These are phyloP conservation scores for Penicillium sp. DNA, from an alignment of 2,329 filamentous ascomycete species.

Conservation along the genomic window DNA sequence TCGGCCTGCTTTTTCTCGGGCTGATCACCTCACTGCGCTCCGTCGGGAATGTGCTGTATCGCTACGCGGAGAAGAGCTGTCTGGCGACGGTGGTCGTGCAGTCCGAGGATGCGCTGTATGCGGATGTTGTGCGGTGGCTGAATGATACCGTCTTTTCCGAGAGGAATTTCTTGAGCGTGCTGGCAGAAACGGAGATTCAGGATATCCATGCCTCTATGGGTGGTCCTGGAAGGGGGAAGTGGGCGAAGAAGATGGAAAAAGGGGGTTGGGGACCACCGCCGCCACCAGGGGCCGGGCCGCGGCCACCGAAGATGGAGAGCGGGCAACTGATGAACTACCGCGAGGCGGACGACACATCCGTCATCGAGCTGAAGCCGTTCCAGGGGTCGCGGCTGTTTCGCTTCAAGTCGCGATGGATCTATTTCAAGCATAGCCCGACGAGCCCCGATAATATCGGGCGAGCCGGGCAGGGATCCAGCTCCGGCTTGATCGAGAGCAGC, in stretches of 20 bases:
- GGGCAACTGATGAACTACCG: not conserved
- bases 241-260: not conserved
- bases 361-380: constrained; percentile 32
- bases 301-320: not conserved
- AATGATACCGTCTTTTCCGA: constrained; percentile 56
- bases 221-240: not conserved
- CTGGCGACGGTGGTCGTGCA: constrained; percentile 52
- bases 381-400: constrained; percentile 23
- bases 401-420: constrained; percentile 22
- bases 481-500: not conserved
- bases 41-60: not conserved
- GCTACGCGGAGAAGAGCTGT: constrained; percentile 18
- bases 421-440: constrained; percentile 7
- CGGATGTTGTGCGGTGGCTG: constrained; percentile 60
- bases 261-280: not conserved
- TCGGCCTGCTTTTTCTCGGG: not conserved
- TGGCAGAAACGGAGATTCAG: constrained; percentile 39
- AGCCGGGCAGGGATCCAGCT: not conserved
- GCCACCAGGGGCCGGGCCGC: too few relatives aligned
- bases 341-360: constrained; percentile 1
- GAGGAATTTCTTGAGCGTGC: constrained; percentile 56
- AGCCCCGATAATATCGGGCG: not conserved
- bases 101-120: constrained; percentile 63
- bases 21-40: not conserved
- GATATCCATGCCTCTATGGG: not conserved